Evolutionary conservation across 345 rosid genomes (phyloP).

Genomic region (Lepidium sativum): DNA sequence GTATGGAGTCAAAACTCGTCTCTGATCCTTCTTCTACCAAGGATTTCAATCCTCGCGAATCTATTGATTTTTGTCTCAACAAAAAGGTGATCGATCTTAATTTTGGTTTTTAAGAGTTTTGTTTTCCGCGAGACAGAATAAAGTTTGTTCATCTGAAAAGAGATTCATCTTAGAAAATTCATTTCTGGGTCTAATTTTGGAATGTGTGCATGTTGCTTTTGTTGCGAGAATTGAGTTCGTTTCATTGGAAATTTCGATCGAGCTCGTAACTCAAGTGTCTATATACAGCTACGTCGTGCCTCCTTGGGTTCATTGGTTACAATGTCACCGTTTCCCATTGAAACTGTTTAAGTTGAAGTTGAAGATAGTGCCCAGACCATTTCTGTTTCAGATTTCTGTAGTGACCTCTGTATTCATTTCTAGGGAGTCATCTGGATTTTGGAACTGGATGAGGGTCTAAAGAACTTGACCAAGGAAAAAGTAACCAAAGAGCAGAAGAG

Average conservation of each 20-base stretch:
- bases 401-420: background rate
- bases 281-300: background rate
- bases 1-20: background rate
- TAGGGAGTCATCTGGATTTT: conserved; percentile 88
- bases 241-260: background rate
- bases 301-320: background rate
- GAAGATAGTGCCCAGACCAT: background rate
- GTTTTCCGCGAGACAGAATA: background rate
- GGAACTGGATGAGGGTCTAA: conserved; percentile 54
- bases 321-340: background rate
- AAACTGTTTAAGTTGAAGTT: background rate
- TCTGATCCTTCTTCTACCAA: conserved; percentile 2
- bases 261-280: background rate
- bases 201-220: conserved; percentile 15
- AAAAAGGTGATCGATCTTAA: conserved; percentile 36
- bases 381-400: background rate
- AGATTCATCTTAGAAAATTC: background rate
- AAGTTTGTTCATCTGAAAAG: background rate
- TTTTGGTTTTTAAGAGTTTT: background rate
- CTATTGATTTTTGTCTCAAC: conserved; percentile 31
- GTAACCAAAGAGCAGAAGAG: conserved; percentile 49
- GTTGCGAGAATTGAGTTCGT: background rate
- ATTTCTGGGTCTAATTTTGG: background rate
- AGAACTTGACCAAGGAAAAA: conserved; percentile 34
- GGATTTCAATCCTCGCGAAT: conserved; percentile 28